Evolutionary conservation across 306 rosid genomes (phyloP).

Genomic region (Urtica urens): DNA sequence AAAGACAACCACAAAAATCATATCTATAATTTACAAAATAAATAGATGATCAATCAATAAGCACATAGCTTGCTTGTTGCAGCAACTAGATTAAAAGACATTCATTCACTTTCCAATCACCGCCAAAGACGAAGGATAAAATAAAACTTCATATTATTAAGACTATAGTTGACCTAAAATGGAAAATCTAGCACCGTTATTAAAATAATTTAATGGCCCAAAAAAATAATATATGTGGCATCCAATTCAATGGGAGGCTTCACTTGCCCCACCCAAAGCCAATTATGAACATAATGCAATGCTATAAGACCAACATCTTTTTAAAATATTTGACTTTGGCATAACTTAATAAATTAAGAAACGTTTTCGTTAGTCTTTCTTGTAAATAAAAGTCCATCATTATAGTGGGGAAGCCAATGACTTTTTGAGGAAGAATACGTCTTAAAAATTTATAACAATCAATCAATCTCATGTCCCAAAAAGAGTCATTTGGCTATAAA

Average conservation of each 20-base stretch:
- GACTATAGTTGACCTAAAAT: no score
- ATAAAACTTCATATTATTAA: no score
- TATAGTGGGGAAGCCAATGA: constrained; percentile 6
- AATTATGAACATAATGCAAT: not conserved
- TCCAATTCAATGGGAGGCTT: not conserved
- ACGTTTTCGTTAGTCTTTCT: not conserved
- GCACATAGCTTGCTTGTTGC: no score
- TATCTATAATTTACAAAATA: no score
- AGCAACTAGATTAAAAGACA: no score
- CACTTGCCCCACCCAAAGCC: constrained; percentile 1
- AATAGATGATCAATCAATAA: no score
- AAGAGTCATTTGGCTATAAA: no score
- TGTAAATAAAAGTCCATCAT: not conserved
- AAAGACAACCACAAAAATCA: no score
- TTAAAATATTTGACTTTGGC: not conserved
- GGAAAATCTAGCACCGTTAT: no score
- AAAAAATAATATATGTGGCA: not conserved
- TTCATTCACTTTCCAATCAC: no score
- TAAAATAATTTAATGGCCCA: not conserved
- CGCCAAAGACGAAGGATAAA: no score
- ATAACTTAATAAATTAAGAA: not conserved
- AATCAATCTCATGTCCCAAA: no score
- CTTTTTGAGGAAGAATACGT: not conserved
- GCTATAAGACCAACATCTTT: not conserved
- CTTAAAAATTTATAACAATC: not conserved